A percentile compares a stretch with the other conserved stretches of the same genome.
Conservation (phyloP, 2,329 filamentous ascomycete genomes). For the Paraphoma sp. region DNA sequence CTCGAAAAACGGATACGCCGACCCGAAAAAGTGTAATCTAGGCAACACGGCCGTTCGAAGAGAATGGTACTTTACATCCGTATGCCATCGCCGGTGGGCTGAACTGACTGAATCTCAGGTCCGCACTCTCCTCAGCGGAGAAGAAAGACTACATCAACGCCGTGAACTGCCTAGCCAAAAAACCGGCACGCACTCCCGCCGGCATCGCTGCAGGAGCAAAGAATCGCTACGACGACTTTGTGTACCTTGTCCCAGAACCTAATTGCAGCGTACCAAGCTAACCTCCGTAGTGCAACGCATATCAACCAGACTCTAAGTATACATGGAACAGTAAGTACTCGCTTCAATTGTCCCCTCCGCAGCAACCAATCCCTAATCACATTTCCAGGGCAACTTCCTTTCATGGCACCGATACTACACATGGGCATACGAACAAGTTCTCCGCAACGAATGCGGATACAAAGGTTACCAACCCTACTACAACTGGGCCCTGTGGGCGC, state of each 20-base stretch:
- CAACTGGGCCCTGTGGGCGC: slow-evolving; percentile 59
- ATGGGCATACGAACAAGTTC: slow-evolving; percentile 51
- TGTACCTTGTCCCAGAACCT: background rate
- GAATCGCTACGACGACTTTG: slow-evolving; percentile 25
- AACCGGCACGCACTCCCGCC: slow-evolving; percentile 30
- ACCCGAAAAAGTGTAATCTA: slow-evolving; percentile 41
- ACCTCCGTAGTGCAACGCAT: background rate
- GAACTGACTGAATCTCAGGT: background rate
- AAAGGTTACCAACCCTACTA: slow-evolving; percentile 55
- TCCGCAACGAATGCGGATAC: slow-evolving; percentile 53
- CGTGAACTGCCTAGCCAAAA: slow-evolving; percentile 36
- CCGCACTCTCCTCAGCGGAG: background rate
- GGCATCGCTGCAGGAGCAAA: slow-evolving; percentile 31
- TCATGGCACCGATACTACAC: slow-evolving; percentile 53
- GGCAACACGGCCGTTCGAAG: slow-evolving; percentile 48
- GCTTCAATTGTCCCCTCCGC: background rate
- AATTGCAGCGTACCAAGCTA: too few species aligned
- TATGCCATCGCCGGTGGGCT: background rate
- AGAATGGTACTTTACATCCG: slow-evolving; percentile 49
- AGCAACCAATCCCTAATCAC: background rate
- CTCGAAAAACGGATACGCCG: slow-evolving; percentile 25
- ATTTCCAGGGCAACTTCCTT: slow-evolving; percentile 35
- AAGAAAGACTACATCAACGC: slow-evolving; percentile 39
- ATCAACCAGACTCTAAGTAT: slow-evolving; percentile 27
- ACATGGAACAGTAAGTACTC: slow-evolving; percentile 24